A percentile compares a stretch with the other conserved stretches of the same genome.
Evolutionary conservation across 1,284 basidiomycete species (phyloP).

Genomic region (Leccinum variabile): DNA sequence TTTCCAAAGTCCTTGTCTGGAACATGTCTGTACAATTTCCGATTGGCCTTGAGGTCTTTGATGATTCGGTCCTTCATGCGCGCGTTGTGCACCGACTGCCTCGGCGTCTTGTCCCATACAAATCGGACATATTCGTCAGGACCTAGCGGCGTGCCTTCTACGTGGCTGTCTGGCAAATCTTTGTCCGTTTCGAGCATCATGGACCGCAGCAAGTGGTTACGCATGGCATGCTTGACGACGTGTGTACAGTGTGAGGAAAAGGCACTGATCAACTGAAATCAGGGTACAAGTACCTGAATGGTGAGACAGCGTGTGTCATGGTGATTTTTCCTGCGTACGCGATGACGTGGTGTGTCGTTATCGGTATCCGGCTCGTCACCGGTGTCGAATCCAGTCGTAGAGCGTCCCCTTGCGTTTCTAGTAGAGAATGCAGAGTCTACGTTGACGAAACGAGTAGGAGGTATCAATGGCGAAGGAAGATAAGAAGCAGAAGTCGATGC

Average conservation of each 20-base stretch:
- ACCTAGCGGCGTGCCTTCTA: slow-evolving; percentile 48
- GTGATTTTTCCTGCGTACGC: slow-evolving; percentile 51
- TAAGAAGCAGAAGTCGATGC: slow-evolving; percentile 6
- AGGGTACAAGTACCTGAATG: slow-evolving; percentile 50
- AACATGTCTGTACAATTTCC: slow-evolving; percentile 58
- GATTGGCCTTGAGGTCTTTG: slow-evolving; percentile 55
- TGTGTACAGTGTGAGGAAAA: slow-evolving; percentile 9
- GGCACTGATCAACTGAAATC: background rate
- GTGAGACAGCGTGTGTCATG: slow-evolving; percentile 64
- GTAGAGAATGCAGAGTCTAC: slow-evolving; percentile 20
- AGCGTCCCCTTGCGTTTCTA: slow-evolving; percentile 36
- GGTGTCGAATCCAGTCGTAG: slow-evolving; percentile 36
- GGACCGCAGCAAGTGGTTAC: slow-evolving; percentile 54
- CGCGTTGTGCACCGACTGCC: slow-evolving; percentile 67
- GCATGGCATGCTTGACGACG: slow-evolving; percentile 62
- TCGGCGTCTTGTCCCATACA: slow-evolving; percentile 72
- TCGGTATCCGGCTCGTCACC: slow-evolving; percentile 39
- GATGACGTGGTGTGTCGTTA: slow-evolving; percentile 36
- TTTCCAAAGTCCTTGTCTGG: slow-evolving; percentile 63
- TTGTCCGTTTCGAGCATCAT: slow-evolving; percentile 59
- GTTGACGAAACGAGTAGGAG: slow-evolving; percentile 26
- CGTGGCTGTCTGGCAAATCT: slow-evolving; percentile 57
- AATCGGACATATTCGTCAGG: slow-evolving; percentile 60
- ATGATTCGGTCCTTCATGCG: slow-evolving; percentile 67
- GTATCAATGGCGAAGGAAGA: slow-evolving; percentile 17